phyloP scores from a whole-genome alignment of 1,284 basidiomycete species.

The Tilletia indica region DNA sequence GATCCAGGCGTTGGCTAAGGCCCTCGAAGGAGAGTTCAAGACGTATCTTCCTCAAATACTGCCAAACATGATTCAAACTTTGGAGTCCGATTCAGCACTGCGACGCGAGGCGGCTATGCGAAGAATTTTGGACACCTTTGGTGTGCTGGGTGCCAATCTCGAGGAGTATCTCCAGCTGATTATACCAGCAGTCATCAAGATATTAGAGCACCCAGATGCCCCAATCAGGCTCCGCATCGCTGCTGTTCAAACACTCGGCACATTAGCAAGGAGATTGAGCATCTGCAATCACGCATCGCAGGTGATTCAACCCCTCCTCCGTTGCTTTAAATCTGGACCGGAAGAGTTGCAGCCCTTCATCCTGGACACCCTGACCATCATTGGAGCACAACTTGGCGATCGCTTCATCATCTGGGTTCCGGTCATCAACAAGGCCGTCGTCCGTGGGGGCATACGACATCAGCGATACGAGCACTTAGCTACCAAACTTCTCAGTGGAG shows the following conservation, averaged over 20 bases:
- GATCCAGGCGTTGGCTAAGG: constrained; percentile 90
- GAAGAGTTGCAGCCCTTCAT: constrained; percentile 77
- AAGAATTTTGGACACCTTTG: constrained; percentile 87
- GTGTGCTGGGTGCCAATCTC: constrained; percentile 91
- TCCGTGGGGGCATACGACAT: constrained; percentile 77
- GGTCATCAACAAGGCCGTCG: constrained; percentile 85
- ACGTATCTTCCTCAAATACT: constrained; percentile 91
- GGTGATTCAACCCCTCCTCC: constrained; percentile 91
- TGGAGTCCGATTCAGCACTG: constrained; percentile 57
- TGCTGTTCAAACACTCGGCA: constrained; percentile 87
- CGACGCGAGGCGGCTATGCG: constrained; percentile 69
- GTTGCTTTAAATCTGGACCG: constrained; percentile 73
- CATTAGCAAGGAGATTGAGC: constrained; percentile 87
- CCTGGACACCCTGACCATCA: constrained; percentile 88
- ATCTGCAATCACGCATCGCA: constrained; percentile 98
- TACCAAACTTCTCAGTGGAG: constrained; percentile 83
- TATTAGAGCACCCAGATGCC: constrained; percentile 81
- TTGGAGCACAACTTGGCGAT: constrained; percentile 88
- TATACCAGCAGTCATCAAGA: constrained; percentile 88
- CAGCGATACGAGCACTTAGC: constrained; percentile 84
- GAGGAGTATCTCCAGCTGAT: constrained; percentile 98
- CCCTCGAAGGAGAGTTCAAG: constrained; percentile 95
- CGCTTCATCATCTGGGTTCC: constrained; percentile 98
- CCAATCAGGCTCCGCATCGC: constrained; percentile 75
- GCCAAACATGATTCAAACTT: constrained; percentile 81